phyloP scores from a whole-genome alignment of 495 filamentous ascomycete species.

The Podospora bellae-mahoneyi region DNA sequence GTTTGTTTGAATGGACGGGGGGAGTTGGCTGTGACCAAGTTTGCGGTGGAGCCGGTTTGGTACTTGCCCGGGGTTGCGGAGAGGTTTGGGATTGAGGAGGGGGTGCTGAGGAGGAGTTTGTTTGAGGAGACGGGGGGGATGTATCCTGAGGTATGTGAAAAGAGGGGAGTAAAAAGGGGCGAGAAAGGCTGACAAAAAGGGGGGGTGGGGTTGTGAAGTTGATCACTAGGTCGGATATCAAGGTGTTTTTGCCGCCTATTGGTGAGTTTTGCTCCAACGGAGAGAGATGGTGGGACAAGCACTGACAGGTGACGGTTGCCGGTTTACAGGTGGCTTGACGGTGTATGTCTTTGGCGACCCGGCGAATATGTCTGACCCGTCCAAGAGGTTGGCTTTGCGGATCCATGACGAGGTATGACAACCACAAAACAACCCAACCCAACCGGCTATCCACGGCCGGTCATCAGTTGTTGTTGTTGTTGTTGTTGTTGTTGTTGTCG shows the following conservation, averaged over 20 bases:
- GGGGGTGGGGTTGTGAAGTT: slow-evolving; percentile 42
- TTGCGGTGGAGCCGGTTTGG: slow-evolving; percentile 95
- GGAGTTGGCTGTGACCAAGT: slow-evolving; percentile 93
- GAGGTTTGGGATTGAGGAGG: slow-evolving; percentile 92
- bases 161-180: neutral
- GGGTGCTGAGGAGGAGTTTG: slow-evolving; percentile 73
- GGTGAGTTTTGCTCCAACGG: slow-evolving; percentile 34
- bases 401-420: slow-evolving; percentile 78
- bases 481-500: slow-evolving; percentile 12
- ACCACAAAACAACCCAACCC: neutral
- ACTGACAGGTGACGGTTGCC: neutral
- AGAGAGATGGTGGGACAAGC: neutral
- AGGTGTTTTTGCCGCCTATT: slow-evolving; percentile 93
- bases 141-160: slow-evolving; percentile 64
- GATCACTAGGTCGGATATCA: slow-evolving; percentile 90
- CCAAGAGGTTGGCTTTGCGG: slow-evolving; percentile 77
- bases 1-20: slow-evolving; percentile 80
- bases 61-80: slow-evolving; percentile 94
- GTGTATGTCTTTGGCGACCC: slow-evolving; percentile 97
- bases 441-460: neutral
- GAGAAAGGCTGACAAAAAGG: neutral
- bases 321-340: slow-evolving; percentile 72
- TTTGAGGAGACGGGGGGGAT: slow-evolving; percentile 96
- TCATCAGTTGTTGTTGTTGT: neutral
- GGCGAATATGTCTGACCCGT: slow-evolving; percentile 85